A percentile compares a stretch with the other conserved stretches of the same genome.
Conservation (phyloP, 1,284 basidiomycete species). For the Apiotrichum mycotoxinovorans region DNA sequence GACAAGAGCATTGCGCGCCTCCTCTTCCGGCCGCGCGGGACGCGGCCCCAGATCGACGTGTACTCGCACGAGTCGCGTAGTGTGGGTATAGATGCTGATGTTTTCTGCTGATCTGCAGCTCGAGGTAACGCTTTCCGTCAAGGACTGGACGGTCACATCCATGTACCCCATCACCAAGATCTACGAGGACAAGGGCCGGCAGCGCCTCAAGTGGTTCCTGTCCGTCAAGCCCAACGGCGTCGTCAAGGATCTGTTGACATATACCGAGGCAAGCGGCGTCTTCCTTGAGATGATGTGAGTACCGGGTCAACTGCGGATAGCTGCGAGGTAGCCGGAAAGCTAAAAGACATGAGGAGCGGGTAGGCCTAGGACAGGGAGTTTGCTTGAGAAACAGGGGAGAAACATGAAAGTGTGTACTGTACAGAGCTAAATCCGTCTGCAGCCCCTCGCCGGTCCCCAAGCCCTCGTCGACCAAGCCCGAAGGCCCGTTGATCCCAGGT, state of each 20-base stretch:
- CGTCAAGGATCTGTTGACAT: conserved; percentile 42
- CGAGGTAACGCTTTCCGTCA: conserved; percentile 37
- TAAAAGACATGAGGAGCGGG: too few relatives aligned
- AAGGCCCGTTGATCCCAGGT: conserved; percentile 41
- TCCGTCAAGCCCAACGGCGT: conserved; percentile 35
- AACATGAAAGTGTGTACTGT: too few relatives aligned
- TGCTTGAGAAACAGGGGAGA: too few relatives aligned
- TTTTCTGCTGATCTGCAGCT: conserved; percentile 22
- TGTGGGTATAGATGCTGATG: conserved; percentile 19
- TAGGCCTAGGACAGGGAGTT: too few relatives aligned
- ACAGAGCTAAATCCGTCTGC: not conserved
- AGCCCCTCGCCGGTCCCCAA: not conserved
- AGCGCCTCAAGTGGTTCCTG: conserved; percentile 41
- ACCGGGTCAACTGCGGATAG: too few relatives aligned
- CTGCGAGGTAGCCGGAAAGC: too few relatives aligned
- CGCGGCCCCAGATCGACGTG: conserved; percentile 37
- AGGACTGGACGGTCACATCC: conserved; percentile 42
- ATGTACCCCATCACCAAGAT: conserved; percentile 40
- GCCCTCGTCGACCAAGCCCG: conserved; percentile 19
- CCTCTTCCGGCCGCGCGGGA: conserved; percentile 41
- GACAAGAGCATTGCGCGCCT: conserved; percentile 39
- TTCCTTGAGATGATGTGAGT: conserved; percentile 42
- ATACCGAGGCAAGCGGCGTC: conserved; percentile 34
- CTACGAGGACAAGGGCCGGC: conserved; percentile 26
- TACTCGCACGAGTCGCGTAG: conserved; percentile 36